phyloP scores from a whole-genome alignment of 768 basidiomycete species.

The Boletus reticuloceps region DNA sequence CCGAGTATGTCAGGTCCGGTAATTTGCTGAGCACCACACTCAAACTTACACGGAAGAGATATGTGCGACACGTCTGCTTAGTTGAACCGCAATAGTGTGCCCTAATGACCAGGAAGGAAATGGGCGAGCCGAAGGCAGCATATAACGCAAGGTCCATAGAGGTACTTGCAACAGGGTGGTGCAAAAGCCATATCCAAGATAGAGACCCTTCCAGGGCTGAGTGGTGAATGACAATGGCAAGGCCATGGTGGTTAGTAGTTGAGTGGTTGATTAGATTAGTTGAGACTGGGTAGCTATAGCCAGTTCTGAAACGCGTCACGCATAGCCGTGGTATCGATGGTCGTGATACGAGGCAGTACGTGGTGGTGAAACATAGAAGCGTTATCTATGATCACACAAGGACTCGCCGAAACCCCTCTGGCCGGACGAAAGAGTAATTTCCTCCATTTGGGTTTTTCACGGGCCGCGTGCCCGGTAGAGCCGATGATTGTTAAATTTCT shows the following conservation, averaged over 20 bases:
- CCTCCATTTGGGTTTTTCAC: not conserved
- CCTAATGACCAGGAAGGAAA: constrained; percentile 45
- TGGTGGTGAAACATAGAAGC: no score
- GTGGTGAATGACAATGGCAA: constrained; percentile 1
- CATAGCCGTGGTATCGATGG: no score
- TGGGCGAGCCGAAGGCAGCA: constrained; percentile 38
- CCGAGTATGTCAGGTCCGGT: not conserved
- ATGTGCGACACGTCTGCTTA: constrained; percentile 29
- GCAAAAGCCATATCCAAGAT: constrained; percentile 42
- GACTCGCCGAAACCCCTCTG: no score
- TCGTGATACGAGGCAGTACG: no score
- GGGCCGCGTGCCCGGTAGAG: no score
- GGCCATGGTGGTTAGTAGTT: constrained; percentile 3
- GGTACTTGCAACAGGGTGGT: constrained; percentile 45
- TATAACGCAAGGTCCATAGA: constrained; percentile 42
- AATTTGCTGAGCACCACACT: not conserved
- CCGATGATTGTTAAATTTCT: no score
- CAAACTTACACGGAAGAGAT: constrained; percentile 17
- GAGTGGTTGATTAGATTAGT: no score
- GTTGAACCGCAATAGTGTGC: constrained; percentile 37
- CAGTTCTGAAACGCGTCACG: no score
- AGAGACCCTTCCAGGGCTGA: constrained; percentile 51
- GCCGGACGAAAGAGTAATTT: no score
- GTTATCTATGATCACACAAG: no score
- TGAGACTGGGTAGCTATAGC: no score